Base-by-base conservation (phyloP, 805 yeast genomes). In the Cephaloascus fragrans region DNA sequence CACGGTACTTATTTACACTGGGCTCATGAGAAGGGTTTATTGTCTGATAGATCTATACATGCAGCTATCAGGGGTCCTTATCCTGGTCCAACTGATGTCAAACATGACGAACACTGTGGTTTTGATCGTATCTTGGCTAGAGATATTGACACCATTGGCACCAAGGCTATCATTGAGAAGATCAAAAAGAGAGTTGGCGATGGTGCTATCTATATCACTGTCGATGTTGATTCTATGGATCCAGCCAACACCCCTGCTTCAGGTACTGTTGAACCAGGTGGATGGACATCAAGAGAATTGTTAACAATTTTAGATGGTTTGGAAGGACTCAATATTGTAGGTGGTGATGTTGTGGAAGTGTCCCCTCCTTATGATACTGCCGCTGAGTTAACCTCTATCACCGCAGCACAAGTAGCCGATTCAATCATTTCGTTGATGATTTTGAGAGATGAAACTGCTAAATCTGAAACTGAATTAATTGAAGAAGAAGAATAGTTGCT, bases 221-320 rank as follows among this genome's bases (percentile, higher is more conserved):
- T 70, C 26, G 75, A 71, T 53, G 69, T 76, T 36, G 87, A 80
- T 51, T 82, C 79, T 2, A 62, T 83, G 43, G 93, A 83, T 51
- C 88, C 88, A 0, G 76, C 83, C 3, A 60, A 67, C 37, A 86
- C 86, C 2, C 84, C 89, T 14, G 89, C 84, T 2, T 82, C 90
- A 1, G 93, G 93, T 8, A 83, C 93, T 3, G 73, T 80, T 47
- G 93, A 83, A 51, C 75, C 72, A 3, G 93, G 88, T 14, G 93
- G 93, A 2, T 73, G 82, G 67, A 69, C 77, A 12, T 62, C 81
- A 1, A 64, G 90, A 36, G 90, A 83, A 52, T 59, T 82, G 28
- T 67, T 80, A 43, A 60, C 69, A 4, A 56, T 82, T 19, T 47
- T 83, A 34, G 80, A 83, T 41, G 77, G 75, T 1, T 57, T 83